phyloP scores from a whole-genome alignment of 2,329 filamentous ascomycete genomes.

The Hysterium pulicare region DNA sequence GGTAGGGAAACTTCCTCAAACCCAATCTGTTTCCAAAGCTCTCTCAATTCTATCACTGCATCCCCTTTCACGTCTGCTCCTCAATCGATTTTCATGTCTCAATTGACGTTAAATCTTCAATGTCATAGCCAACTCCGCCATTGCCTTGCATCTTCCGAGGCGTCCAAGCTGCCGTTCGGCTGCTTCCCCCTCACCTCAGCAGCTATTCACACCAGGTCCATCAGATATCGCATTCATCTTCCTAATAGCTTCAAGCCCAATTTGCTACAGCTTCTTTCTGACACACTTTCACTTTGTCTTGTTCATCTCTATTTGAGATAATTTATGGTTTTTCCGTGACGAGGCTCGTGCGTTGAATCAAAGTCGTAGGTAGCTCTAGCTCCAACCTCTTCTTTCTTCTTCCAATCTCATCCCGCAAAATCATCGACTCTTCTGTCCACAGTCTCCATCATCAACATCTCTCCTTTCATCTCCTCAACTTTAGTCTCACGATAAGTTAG shows the following conservation, averaged over 20 bases:
- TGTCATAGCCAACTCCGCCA: not conserved
- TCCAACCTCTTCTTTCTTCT: conserved; percentile 13
- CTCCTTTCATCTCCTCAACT: conserved; percentile 3
- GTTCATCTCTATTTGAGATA: no score
- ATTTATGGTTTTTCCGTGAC: no score
- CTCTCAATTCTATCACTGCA: no score
- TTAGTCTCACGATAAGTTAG: not conserved
- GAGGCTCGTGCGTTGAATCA: conserved; percentile 26
- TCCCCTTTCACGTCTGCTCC: not conserved
- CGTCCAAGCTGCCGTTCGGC: conserved; percentile 13
- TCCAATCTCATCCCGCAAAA: conserved; percentile 3
- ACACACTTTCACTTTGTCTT: no score
- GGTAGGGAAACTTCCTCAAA: no score
- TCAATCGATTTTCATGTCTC: conserved; percentile 1
- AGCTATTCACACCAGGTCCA: conserved; percentile 6
- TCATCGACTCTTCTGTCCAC: not conserved
- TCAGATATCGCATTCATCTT: not conserved
- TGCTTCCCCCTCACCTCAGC: conserved; percentile 21
- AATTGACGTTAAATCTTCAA: not conserved
- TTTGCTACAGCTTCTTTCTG: no score
- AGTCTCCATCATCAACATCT: conserved; percentile 1
- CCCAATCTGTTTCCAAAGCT: no score
- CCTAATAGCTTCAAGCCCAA: not conserved
- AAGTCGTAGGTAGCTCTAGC: conserved; percentile 22
- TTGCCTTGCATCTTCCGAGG: no score